phyloP scores from a whole-genome alignment of 495 filamentous ascomycete genomes.

The Xylaria sp. region DNA sequence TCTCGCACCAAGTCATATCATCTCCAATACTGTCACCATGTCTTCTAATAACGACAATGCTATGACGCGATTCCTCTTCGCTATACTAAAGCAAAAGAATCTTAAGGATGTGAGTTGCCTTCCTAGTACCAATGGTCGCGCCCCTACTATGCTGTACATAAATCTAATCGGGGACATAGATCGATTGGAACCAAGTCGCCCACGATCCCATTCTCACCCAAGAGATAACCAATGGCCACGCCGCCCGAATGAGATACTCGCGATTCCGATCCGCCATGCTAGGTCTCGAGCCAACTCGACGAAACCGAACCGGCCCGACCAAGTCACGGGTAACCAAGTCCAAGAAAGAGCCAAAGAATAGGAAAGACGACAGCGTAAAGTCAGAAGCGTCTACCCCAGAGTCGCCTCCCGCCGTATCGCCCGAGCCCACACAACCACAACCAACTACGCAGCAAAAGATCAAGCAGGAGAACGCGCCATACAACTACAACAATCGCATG shows the following conservation, averaged over 20 bases:
- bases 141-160: background rate
- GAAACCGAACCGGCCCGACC: slow-evolving; percentile 46
- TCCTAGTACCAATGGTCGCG: background rate
- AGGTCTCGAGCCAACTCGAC: slow-evolving; percentile 48
- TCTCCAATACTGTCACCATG: slow-evolving; percentile 43
- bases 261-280: slow-evolving; percentile 63
- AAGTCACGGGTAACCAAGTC: slow-evolving; percentile 48
- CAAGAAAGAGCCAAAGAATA: slow-evolving; percentile 47
- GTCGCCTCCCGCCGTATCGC: slow-evolving; percentile 22
- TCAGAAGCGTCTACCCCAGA: slow-evolving; percentile 31
- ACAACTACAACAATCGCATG: slow-evolving; percentile 32
- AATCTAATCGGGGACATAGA: slow-evolving; percentile 49
- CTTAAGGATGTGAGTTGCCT: slow-evolving; percentile 68
- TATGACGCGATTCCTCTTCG: slow-evolving; percentile 71
- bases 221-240: slow-evolving; percentile 79
- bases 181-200: slow-evolving; percentile 78
- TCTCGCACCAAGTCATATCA: slow-evolving; percentile 21
- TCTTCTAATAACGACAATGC: slow-evolving; percentile 56
- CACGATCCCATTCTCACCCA: slow-evolving; percentile 55
- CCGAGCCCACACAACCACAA: slow-evolving; percentile 9
- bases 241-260: slow-evolving; percentile 80
- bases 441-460: slow-evolving; percentile 33
- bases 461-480: slow-evolving; percentile 43
- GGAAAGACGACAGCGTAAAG: slow-evolving; percentile 42
- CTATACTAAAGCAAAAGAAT: slow-evolving; percentile 77